phyloP scores from a whole-genome alignment of 2,329 filamentous ascomycete genomes.

The Thielaviopsis populi region DNA sequence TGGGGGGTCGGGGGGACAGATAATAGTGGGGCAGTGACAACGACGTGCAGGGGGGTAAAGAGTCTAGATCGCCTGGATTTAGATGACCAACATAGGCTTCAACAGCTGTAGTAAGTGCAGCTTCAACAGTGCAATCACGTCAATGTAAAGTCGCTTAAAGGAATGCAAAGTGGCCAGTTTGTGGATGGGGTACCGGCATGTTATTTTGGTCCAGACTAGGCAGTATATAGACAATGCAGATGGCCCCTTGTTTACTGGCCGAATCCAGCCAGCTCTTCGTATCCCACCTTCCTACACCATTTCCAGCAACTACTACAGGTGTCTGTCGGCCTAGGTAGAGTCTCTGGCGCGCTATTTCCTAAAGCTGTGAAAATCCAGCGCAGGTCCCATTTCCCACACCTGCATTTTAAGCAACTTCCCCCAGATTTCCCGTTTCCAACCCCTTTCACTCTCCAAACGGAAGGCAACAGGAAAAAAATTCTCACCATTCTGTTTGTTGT shows the following conservation, averaged over 20 bases:
- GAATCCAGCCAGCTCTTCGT: neutral
- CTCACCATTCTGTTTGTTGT: neutral
- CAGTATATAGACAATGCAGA: neutral
- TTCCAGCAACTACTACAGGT: neutral
- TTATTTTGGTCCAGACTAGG: neutral
- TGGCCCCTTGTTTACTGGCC: neutral
- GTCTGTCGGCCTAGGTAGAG: no score
- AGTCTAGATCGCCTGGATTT: constrained; percentile 1
- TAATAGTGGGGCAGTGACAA: neutral
- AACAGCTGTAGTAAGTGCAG: neutral
- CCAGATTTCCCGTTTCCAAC: neutral
- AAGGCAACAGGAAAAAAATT: neutral
- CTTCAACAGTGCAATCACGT: neutral
- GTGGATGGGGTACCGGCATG: neutral
- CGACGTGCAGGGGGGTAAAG: neutral
- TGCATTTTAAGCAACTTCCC: neutral
- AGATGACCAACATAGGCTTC: neutral
- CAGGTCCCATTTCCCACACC: neutral
- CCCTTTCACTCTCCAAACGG: neutral
- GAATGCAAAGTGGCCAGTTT: neutral
- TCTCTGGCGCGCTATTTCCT: neutral
- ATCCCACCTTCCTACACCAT: neutral
- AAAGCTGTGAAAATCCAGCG: neutral
- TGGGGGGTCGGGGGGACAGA: neutral
- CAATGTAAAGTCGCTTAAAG: neutral